A percentile compares a stretch with the other conserved stretches of the same genome.
These are phyloP conservation scores for Aspergillus hiratsukae DNA, from an alignment of 2,329 filamentous ascomycete species.

Conservation along the genomic window DNA sequence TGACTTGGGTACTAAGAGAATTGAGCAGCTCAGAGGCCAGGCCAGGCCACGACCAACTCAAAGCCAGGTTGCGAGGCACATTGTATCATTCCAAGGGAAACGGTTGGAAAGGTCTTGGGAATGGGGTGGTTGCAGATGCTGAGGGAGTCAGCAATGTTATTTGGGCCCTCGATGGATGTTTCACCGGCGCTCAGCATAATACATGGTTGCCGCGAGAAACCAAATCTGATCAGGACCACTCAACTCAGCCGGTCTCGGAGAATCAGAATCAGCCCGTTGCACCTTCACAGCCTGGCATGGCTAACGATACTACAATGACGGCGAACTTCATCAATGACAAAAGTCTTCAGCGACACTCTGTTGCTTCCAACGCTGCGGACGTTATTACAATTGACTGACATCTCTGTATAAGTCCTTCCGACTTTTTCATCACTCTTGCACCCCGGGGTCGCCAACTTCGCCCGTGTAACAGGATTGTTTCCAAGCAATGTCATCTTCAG, in stretches of 20 bases:
- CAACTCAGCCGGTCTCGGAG: not conserved
- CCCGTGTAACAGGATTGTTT: not conserved
- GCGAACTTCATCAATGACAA: not conserved
- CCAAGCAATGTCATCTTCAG: not conserved
- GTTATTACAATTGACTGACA: conserved; percentile 36
- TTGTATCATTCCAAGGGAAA: conserved; percentile 34
- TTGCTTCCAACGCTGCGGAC: conserved; percentile 20
- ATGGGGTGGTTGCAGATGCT: conserved; percentile 32
- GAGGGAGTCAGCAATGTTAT: conserved; percentile 32
- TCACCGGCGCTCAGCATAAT: conserved; percentile 11
- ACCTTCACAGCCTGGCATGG: not conserved
- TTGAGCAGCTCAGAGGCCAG: conserved; percentile 14
- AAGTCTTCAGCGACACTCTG: conserved; percentile 1
- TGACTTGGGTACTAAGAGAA: conserved; percentile 36
- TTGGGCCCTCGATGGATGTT: conserved; percentile 26
- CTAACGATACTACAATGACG: not conserved
- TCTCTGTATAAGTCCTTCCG: not conserved
- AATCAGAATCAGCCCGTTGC: not conserved
- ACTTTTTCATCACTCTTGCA: not conserved
- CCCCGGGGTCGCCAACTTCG: not conserved
- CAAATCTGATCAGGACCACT: not conserved
- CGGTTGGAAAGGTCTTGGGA: conserved; percentile 39
- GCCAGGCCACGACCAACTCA: conserved; percentile 16
- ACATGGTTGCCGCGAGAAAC: conserved; percentile 1
- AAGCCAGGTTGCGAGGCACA: conserved; percentile 24